Evolutionary conservation across 495 filamentous ascomycete species (phyloP).

Genomic region (Annulohypoxylon moriforme): DNA sequence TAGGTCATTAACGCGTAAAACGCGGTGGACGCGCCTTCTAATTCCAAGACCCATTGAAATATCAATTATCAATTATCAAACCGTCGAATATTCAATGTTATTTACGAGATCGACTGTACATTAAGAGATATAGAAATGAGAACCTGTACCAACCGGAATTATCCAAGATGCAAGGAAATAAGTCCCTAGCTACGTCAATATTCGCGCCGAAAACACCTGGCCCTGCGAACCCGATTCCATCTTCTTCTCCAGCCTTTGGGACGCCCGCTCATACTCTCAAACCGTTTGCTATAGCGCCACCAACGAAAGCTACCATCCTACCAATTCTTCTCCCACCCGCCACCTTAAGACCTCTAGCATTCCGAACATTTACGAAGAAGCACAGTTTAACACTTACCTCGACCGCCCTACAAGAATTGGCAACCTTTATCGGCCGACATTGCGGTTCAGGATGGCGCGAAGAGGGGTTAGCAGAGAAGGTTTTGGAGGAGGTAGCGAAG

Average conservation of each 20-base stretch:
- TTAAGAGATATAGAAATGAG: constrained; percentile 9
- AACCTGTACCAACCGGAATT: background rate
- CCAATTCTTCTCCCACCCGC: constrained; percentile 89
- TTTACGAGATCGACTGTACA: background rate
- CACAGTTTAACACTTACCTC: constrained; percentile 95
- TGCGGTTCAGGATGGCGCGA: constrained; percentile 97
- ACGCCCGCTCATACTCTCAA: constrained; percentile 81
- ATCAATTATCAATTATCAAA: constrained; percentile 3
- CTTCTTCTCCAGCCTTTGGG: constrained; percentile 89
- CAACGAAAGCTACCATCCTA: constrained; percentile 78
- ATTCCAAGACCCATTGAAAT: constrained; percentile 29
- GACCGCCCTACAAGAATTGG: constrained; percentile 82
- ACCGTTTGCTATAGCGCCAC: constrained; percentile 62
- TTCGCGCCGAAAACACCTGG: constrained; percentile 54
- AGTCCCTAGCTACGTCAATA: constrained; percentile 48
- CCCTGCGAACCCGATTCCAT: constrained; percentile 71
- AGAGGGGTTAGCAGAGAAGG: constrained; percentile 90
- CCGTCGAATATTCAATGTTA: background rate
- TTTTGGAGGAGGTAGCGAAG: constrained; percentile 90
- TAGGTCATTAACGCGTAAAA: constrained; percentile 47
- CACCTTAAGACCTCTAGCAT: constrained; percentile 89
- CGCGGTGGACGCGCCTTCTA: constrained; percentile 36
- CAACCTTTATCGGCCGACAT: constrained; percentile 88
- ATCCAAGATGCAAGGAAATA: constrained; percentile 48
- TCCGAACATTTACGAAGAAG: constrained; percentile 97